A percentile compares a stretch with the other conserved stretches of the same genome.
Conservation (phyloP, 2,329 filamentous ascomycete genomes). For the Aaosphaeria arxii region DNA sequence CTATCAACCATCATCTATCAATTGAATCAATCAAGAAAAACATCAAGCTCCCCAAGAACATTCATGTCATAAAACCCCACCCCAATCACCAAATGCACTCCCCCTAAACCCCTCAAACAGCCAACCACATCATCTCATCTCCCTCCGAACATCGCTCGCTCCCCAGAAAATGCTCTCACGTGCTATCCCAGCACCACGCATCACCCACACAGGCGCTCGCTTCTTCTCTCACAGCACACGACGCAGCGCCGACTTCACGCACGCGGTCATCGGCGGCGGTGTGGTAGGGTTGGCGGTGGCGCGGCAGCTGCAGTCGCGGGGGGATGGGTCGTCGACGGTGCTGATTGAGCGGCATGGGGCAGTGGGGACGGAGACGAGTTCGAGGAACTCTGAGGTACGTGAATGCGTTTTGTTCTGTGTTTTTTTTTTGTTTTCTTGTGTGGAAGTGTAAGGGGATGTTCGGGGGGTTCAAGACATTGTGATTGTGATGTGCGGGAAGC, state of each 20-base stretch:
- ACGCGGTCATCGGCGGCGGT: constrained; percentile 66
- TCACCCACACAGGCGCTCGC: background rate
- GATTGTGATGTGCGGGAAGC: too few relatives aligned
- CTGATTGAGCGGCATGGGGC: constrained; percentile 76
- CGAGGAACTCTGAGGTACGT: constrained; percentile 77
- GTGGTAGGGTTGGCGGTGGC: constrained; percentile 81
- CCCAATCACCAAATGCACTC: too few relatives aligned
- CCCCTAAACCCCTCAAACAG: too few relatives aligned
- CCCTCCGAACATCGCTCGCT: too few relatives aligned
- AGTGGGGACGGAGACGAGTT: constrained; percentile 81
- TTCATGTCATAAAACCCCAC: too few relatives aligned
- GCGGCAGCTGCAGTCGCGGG: constrained; percentile 61
- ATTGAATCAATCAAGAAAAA: too few relatives aligned
- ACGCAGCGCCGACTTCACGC: constrained; percentile 58
- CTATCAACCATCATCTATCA: too few relatives aligned
- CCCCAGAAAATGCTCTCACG: background rate
- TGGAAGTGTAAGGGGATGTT: too few relatives aligned
- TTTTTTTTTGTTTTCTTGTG: too few relatives aligned
- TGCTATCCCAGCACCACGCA: background rate
- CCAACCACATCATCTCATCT: too few relatives aligned
- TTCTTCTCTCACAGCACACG: constrained; percentile 25
- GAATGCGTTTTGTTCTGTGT: background rate
- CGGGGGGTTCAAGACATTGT: too few relatives aligned
- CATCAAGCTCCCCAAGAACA: too few relatives aligned
- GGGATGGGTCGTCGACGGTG: constrained; percentile 62